Percentiles rank a stretch among this genome's conserved stretches.
Conservation (phyloP, 2,329 filamentous ascomycete species). For the Coccinonectria pachysandricola region DNA sequence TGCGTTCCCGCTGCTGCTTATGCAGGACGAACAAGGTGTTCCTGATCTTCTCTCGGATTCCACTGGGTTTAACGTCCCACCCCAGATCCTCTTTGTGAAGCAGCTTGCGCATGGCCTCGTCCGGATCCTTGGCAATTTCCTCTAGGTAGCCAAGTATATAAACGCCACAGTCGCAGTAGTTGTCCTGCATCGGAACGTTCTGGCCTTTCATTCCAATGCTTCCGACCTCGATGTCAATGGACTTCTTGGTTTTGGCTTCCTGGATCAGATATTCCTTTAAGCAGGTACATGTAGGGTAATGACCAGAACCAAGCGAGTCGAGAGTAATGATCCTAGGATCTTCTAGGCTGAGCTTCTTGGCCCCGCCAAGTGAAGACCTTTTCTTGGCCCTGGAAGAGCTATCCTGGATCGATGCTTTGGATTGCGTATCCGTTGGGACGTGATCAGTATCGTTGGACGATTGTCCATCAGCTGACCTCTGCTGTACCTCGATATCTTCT, state of each 20-base stretch:
- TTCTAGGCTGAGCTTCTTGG: constrained; percentile 28
- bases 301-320: constrained; percentile 66
- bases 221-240: constrained; percentile 27
- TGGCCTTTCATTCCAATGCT: constrained; percentile 55
- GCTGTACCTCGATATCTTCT: constrained; percentile 8
- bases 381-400: constrained; percentile 5
- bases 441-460: background rate
- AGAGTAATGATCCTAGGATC: constrained; percentile 71
- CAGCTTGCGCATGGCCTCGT: constrained; percentile 56
- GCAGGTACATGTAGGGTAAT: constrained; percentile 52
- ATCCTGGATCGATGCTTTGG: no score
- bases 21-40: constrained; percentile 55
- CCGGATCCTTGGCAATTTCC: constrained; percentile 67
- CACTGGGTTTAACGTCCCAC: constrained; percentile 45
- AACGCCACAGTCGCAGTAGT: constrained; percentile 82
- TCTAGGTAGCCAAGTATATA: constrained; percentile 79
- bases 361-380: constrained; percentile 8
- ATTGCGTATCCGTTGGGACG: no score
- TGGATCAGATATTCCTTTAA: constrained; percentile 68
- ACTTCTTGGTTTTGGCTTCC: constrained; percentile 58
- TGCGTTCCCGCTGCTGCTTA: constrained; percentile 39
- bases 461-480: background rate
- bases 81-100: constrained; percentile 44
- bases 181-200: constrained; percentile 67
- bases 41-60: constrained; percentile 57